Evolutionary conservation across 1,284 basidiomycete species (phyloP), one percentile per base, ranked within the genome.

Genomic region (Xerocomus amazonicus): DNA sequence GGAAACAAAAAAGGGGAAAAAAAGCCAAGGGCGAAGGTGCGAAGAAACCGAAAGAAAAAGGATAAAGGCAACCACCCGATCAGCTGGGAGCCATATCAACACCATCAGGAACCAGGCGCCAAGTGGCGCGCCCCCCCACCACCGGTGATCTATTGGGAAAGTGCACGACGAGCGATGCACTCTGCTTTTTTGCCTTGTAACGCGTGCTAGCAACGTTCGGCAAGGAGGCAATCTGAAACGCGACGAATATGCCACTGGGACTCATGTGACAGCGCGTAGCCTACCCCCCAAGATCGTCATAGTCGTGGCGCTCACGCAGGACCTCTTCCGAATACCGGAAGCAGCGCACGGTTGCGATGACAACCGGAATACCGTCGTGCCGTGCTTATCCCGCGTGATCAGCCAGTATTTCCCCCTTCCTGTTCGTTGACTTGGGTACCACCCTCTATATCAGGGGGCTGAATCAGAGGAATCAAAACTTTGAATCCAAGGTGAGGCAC

Each of bases 351-450:
- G 62, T 64, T 48, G 53, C 57, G 65, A 67, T 64, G 65, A 48
- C 65, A 56, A 64, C 62, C 61, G 60, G 62, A 10, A 51, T 51
- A 51, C 52, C 53, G 47, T 51, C 47, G 38, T 43, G 14, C 42
- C 43, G 43, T 39, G 31, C 44, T 37, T 35, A 16, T 46, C 16
- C 47, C 46, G 50, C 48, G 16, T 45, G 51, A 45, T 31, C 44
- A 48, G 9, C 26, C 32, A 29, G 35, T 40, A 28, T 35, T 34
- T 48, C 44, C 40, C 33, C 40, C 50, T 23, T 41, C 36, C 4
- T 33, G 48, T 19, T 31, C 36, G 19, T 47, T 23, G 36, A 37
- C 36, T 37, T 23, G 36, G 19, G 19, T 37, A 37, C 19, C 36
- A 10, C 19, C 7, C 36, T 19, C 36, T 10, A 37, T 35, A 35